Base-by-base conservation (phyloP, 106 monocot genomes). In the Acorus gramineus region DNA sequence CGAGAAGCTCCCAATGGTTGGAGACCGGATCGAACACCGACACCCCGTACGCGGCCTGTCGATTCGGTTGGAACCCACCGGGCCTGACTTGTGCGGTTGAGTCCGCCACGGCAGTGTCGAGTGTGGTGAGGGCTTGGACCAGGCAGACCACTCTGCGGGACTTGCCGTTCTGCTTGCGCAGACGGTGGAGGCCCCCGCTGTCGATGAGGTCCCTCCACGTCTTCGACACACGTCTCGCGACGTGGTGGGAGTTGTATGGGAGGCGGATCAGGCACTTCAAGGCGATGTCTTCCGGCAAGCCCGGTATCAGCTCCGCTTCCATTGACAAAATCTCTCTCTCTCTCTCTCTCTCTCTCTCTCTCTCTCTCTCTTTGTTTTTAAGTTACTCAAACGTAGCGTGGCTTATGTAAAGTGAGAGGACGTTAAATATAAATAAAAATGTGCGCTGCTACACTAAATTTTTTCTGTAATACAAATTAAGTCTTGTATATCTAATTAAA, bases 11-110 rank as follows among this genome's bases (percentile, higher is more conserved):
- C 77, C 79, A 82, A 6, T 50, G 5, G 47, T 71, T 73, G 11
- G 73, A 56, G n/a, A 50, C 51, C n/a, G 79, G 82, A 8, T 79
- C 73, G 66, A 68, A 62, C 49, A 82, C 59, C 3, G 49, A 10
- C 65, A 82, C 43, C 49, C 75, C 69, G 66, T 80, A 82, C 12
- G 69, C 43, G 10, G 71, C 7, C 44, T 28, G 61, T 4, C 9
- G 50, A 9, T 8, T 63, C 49, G 42, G 12, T 8, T 28, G 28
- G 11, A 6, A 44, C 6, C 4, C 42, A 6, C 12, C 12, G 6
- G 60, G 2, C 3, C 43, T 3, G 44, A 4, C 4, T 7, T 6
- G 5, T 4, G 28, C 45, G 60, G 28, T 44, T 14, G 12, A 8
- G 42, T 5, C 11, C 7, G 5, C 6, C 42, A 8, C 13, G 28